Conservation (phyloP, 768 basidiomycete species). For the Tylopilus sp. region DNA sequence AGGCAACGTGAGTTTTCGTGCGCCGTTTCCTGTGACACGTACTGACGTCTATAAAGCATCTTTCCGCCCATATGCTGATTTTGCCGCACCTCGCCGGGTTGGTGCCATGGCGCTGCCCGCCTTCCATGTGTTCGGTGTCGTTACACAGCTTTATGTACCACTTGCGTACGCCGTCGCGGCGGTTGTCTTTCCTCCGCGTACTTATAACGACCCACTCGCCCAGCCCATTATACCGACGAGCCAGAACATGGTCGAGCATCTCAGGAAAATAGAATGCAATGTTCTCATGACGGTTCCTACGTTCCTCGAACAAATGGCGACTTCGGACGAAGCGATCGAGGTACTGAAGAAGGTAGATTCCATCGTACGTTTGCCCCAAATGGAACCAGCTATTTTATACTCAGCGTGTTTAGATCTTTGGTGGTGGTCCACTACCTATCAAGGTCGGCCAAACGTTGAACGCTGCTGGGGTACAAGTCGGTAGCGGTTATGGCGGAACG, state of each 20-base stretch:
- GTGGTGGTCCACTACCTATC: constrained; percentile 36
- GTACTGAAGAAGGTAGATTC: constrained; percentile 23
- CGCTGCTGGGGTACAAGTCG: constrained; percentile 33
- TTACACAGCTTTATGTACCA: constrained; percentile 15
- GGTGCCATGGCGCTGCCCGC: constrained; percentile 27
- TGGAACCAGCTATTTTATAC: no score
- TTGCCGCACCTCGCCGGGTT: constrained; percentile 16
- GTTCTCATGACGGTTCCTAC: constrained; percentile 36
- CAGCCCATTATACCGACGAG: constrained; percentile 38
- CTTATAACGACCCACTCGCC: constrained; percentile 14
- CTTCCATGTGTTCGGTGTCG: constrained; percentile 25
- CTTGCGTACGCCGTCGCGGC: constrained; percentile 14
- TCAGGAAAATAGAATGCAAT: constrained; percentile 27
- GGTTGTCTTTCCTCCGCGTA: constrained; percentile 28
- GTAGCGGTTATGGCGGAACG: constrained; percentile 36
- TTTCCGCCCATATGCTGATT: not conserved
- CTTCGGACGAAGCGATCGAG: constrained; percentile 21
- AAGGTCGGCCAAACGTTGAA: constrained; percentile 36
- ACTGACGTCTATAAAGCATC: constrained; percentile 3
- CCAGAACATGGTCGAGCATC: constrained; percentile 37
- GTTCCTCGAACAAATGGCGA: constrained; percentile 37
- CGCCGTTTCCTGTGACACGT: not conserved
- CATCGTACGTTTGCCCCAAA: constrained; percentile 37
- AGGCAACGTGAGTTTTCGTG: constrained; percentile 2
- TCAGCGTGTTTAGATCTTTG: no score